Evolutionary conservation across 148 eudicot species (phyloP).

Genomic region (Vaccinium darrowii): DNA sequence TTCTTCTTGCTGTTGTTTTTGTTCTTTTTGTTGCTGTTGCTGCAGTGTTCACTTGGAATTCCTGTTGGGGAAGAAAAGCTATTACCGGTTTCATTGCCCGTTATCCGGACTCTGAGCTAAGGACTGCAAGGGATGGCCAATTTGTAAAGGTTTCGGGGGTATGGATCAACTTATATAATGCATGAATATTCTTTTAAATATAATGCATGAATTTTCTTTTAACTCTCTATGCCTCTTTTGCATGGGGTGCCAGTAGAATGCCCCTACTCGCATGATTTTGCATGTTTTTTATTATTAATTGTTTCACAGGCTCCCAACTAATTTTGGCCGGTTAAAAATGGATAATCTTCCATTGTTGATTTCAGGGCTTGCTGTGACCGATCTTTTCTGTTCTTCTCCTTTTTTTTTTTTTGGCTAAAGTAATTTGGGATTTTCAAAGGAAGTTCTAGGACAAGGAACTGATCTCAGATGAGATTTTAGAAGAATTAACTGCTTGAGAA

Average conservation of each 20-base stretch:
- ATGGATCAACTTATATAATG: conserved; percentile 34
- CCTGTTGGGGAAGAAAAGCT: conserved; percentile 72
- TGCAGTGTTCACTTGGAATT: conserved; percentile 77
- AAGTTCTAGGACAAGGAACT: background rate
- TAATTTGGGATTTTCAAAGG: background rate
- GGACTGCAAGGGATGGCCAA: conserved; percentile 90
- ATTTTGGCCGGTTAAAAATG: background rate
- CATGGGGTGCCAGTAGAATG: background rate
- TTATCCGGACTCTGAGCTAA: conserved; percentile 86
- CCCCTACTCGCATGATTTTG: background rate
- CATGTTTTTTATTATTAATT: background rate
- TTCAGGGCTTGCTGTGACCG: background rate
- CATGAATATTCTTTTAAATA: conserved; percentile 25
- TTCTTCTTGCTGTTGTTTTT: conserved; percentile 77
- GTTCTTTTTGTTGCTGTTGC: conserved; percentile 69
- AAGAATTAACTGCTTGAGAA: background rate
- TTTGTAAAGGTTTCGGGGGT: conserved; percentile 97
- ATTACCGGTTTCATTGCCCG: conserved; percentile 57
- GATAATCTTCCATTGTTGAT: background rate
- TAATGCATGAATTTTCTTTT: background rate
- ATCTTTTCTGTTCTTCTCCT: background rate
- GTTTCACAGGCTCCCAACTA: background rate
- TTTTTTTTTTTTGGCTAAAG: background rate
- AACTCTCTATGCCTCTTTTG: background rate
- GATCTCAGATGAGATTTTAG: background rate